These are phyloP conservation scores for Saccharomycopsis sp. DNA, from an alignment of 805 yeast species.

Conservation along the genomic window DNA sequence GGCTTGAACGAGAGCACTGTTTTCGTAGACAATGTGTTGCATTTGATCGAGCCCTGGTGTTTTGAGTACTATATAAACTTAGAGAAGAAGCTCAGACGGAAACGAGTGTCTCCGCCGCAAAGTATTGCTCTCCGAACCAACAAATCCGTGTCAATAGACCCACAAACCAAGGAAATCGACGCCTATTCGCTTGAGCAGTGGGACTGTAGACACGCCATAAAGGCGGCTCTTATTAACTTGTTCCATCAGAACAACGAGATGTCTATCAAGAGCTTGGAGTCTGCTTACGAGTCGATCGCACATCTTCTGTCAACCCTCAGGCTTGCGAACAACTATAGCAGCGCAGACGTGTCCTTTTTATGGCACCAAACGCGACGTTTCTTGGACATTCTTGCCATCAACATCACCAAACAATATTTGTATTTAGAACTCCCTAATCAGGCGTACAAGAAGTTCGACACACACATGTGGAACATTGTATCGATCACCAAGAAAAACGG, in stretches of 20 bases:
- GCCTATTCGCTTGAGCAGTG: slow-evolving; percentile 32
- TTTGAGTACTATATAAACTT: slow-evolving; percentile 38
- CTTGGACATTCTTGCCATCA: slow-evolving; percentile 56
- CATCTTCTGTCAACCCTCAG: slow-evolving; percentile 31
- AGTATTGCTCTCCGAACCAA: slow-evolving; percentile 20
- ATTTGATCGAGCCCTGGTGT: slow-evolving; percentile 35
- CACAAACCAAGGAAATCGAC: slow-evolving; percentile 4
- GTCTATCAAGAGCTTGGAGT: slow-evolving; percentile 45
- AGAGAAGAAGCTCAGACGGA: slow-evolving; percentile 36
- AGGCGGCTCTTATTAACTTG: slow-evolving; percentile 45
- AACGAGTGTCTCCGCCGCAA: slow-evolving; percentile 24
- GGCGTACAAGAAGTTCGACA: slow-evolving; percentile 58
- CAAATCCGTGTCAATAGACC: slow-evolving; percentile 9
- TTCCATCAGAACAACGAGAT: slow-evolving; percentile 41
- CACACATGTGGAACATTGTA: slow-evolving; percentile 52
- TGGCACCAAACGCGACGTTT: slow-evolving; percentile 44
- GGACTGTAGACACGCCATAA: slow-evolving; percentile 46
- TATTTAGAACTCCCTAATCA: slow-evolving; percentile 50
- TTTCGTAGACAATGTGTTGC: slow-evolving; percentile 35
- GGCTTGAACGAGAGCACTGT: slow-evolving; percentile 34
- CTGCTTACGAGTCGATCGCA: slow-evolving; percentile 45
- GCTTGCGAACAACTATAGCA: not conserved
- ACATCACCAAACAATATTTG: slow-evolving; percentile 54
- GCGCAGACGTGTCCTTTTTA: slow-evolving; percentile 23
- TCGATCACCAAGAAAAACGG: slow-evolving; percentile 30